Evolutionary conservation across 352 stramenopile genomes (phyloP).

Genomic region (Pythium aphanidermatum): DNA sequence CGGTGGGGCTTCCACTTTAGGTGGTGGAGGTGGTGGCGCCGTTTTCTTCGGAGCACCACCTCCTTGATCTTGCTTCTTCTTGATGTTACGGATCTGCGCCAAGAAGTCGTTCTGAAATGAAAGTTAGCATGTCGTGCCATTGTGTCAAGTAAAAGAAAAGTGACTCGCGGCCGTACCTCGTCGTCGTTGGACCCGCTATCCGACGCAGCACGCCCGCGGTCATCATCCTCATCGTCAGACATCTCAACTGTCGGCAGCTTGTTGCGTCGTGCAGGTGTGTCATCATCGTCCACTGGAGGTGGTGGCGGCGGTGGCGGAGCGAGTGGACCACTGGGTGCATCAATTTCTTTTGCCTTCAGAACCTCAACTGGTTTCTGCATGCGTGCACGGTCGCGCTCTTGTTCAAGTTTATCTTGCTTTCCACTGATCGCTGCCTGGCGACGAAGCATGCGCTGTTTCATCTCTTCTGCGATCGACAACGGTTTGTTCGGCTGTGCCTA

Average conservation of each 20-base stretch:
- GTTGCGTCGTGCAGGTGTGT: slow-evolving; percentile 20
- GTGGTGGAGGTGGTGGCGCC: slow-evolving; percentile 11
- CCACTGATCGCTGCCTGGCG: slow-evolving; percentile 74
- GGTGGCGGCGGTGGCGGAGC: slow-evolving; percentile 39
- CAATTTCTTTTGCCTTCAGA: slow-evolving; percentile 75
- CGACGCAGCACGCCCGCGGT: slow-evolving; percentile 26
- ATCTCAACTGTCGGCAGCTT: slow-evolving; percentile 67
- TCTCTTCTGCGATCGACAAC: slow-evolving; percentile 73
- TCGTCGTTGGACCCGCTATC: slow-evolving; percentile 65
- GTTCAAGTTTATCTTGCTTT: slow-evolving; percentile 79
- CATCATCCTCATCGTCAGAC: slow-evolving; percentile 74
- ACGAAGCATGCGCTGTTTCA: slow-evolving; percentile 75
- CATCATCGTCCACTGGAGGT: slow-evolving; percentile 10
- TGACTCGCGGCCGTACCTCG: slow-evolving; percentile 29
- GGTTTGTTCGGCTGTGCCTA: slow-evolving; percentile 29
- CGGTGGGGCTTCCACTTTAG: slow-evolving; percentile 43
- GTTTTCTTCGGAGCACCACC: slow-evolving; percentile 9
- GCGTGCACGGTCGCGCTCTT: slow-evolving; percentile 65
- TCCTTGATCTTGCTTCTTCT: slow-evolving; percentile 69
- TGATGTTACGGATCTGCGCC: slow-evolving; percentile 75
- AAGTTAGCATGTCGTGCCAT: slow-evolving; percentile 1
- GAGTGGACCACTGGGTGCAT: slow-evolving; percentile 20
- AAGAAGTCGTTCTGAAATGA: slow-evolving; percentile 56
- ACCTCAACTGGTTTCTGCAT: slow-evolving; percentile 66
- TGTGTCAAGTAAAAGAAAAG: neutral